Evolutionary conservation across 2,329 filamentous ascomycete species (phyloP).

Genomic region (Pseudogymnoascus sp.): DNA sequence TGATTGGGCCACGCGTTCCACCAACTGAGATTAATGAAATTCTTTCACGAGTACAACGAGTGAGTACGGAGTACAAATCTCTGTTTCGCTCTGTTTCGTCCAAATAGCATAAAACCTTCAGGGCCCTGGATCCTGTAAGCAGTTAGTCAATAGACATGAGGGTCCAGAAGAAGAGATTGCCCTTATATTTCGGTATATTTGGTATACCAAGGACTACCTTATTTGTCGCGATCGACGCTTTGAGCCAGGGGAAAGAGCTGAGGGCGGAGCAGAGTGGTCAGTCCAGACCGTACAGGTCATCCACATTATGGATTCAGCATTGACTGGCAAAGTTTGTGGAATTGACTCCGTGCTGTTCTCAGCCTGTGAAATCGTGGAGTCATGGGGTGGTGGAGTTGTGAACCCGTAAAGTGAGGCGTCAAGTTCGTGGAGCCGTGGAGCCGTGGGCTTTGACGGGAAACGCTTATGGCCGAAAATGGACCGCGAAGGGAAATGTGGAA

Average conservation of each 20-base stretch:
- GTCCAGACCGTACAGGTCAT: neutral
- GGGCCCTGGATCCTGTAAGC: neutral
- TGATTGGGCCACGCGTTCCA: constrained; percentile 1
- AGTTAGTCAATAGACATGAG: neutral
- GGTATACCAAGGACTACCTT: neutral
- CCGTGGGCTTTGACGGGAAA: neutral
- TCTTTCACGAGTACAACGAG: neutral
- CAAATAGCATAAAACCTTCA: neutral
- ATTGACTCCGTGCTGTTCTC: neutral
- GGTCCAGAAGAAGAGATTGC: neutral
- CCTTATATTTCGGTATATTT: neutral
- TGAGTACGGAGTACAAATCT: neutral
- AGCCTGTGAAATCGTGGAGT: neutral
- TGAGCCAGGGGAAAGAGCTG: neutral
- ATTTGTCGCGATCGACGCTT: neutral
- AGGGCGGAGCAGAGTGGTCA: neutral
- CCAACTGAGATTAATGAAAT: neutral
- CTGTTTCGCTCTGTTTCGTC: neutral
- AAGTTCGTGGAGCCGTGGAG: neutral
- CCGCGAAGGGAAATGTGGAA: neutral
- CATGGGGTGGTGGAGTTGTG: neutral
- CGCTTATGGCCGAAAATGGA: neutral
- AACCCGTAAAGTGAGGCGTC: neutral
- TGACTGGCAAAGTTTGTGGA: neutral
- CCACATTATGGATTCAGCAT: neutral